A percentile compares a stretch with the other conserved stretches of the same genome.
Conservation (phyloP, 768 basidiomycete genomes). For the Coprinellus aureogranulatus region DNA sequence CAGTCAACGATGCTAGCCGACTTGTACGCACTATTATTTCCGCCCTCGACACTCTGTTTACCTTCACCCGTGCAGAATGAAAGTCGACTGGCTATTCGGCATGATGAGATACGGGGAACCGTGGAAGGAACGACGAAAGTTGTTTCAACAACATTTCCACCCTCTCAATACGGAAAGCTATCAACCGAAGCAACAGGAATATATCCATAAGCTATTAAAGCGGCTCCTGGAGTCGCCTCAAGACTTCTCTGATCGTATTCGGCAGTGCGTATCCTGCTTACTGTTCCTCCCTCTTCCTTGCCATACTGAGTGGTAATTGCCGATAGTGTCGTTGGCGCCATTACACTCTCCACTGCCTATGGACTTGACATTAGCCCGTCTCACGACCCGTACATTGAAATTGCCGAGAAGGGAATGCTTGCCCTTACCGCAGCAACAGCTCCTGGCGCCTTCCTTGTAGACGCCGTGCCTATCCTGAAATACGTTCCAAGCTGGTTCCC, state of each 20-base stretch:
- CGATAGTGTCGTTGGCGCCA: constrained; percentile 36
- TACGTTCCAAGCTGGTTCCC: constrained; percentile 40
- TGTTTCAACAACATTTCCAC: constrained; percentile 52
- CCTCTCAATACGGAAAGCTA: constrained; percentile 37
- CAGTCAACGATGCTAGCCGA: constrained; percentile 10
- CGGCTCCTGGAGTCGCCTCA: constrained; percentile 38
- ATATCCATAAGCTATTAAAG: constrained; percentile 41
- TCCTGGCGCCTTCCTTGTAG: constrained; percentile 36
- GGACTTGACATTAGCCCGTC: constrained; percentile 28
- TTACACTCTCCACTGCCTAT: constrained; percentile 32
- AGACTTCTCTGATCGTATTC: constrained; percentile 43
- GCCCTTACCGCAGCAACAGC: constrained; percentile 26
- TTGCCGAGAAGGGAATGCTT: constrained; percentile 26
- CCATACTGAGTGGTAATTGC: not conserved
- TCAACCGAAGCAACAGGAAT: constrained; percentile 44
- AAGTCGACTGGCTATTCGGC: constrained; percentile 17
- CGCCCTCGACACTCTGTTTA: too few species aligned
- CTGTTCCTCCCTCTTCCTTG: not conserved
- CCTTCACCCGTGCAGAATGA: constrained; percentile 9
- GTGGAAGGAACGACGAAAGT: constrained; percentile 15
- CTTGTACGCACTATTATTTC: too few species aligned
- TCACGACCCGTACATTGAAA: constrained; percentile 34
- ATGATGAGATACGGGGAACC: constrained; percentile 18
- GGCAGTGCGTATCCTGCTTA: constrained; percentile 32
- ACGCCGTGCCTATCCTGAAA: constrained; percentile 31